Conservation (phyloP, 2,329 filamentous ascomycete species). For the Penicillium hesseltinei region DNA sequence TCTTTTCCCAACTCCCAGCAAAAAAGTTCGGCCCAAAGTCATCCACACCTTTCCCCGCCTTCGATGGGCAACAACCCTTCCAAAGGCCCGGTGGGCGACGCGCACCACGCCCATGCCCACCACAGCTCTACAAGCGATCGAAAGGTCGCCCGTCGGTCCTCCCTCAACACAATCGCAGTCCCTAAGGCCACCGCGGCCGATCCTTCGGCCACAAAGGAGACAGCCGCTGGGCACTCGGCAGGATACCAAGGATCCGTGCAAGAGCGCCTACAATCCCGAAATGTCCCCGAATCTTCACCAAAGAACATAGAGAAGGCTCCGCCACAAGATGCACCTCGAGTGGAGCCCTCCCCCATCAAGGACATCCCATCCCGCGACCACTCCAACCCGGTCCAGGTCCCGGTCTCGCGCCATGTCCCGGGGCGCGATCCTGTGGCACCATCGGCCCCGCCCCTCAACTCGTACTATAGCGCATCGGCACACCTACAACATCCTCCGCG, state of each 20-base stretch:
- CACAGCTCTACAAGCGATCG: slow-evolving; percentile 33
- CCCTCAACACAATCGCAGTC: slow-evolving; percentile 40
- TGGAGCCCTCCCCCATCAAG: slow-evolving; percentile 21
- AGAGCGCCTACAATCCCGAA: slow-evolving; percentile 43
- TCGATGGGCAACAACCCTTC: slow-evolving; percentile 52
- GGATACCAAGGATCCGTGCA: slow-evolving; percentile 38
- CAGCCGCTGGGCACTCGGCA: slow-evolving; percentile 41
- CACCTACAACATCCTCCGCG: slow-evolving; percentile 67
- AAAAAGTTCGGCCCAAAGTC: slow-evolving; percentile 5
- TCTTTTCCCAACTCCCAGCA: slow-evolving; percentile 9
- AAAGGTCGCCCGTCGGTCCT: slow-evolving; percentile 42
- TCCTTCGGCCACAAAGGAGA: slow-evolving; percentile 45
- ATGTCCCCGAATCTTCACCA: slow-evolving; percentile 32
- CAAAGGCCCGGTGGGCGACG: slow-evolving; percentile 40
- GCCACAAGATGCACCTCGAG: slow-evolving; percentile 22
- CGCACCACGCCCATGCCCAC: slow-evolving; percentile 27
- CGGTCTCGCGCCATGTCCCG: slow-evolving; percentile 30
- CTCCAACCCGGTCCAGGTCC: slow-evolving; percentile 42
- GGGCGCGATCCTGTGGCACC: slow-evolving; percentile 37
- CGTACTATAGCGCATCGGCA: slow-evolving; percentile 44
- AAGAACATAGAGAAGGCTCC: slow-evolving; percentile 26
- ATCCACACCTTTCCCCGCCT: slow-evolving; percentile 24
- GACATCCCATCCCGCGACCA: slow-evolving; percentile 33
- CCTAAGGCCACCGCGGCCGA: slow-evolving; percentile 44
- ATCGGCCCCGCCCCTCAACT: slow-evolving; percentile 49